Percentiles rank a stretch among this genome's conserved stretches.
These are phyloP conservation scores for Pyrus bretschneideri DNA, from an alignment of 306 rosid species.

Conservation along the genomic window DNA sequence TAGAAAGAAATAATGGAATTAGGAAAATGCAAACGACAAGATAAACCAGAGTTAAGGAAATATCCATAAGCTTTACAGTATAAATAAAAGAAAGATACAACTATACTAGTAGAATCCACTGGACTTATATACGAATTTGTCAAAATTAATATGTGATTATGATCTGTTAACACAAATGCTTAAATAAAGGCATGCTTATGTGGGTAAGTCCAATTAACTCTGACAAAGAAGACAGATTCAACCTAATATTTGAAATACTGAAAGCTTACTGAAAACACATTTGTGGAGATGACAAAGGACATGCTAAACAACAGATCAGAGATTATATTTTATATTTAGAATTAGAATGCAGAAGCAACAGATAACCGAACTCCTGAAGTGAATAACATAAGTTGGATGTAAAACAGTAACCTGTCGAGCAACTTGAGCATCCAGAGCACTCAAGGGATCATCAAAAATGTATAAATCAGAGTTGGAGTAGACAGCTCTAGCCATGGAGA, in stretches of 20 bases:
- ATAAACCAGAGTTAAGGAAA: background rate
- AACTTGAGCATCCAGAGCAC: slow-evolving; percentile 80
- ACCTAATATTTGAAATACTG: background rate
- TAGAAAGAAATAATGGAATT: background rate
- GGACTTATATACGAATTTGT: background rate
- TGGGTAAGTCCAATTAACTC: background rate
- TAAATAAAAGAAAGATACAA: background rate
- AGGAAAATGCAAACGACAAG: background rate
- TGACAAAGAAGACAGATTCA: background rate
- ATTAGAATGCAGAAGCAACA: background rate
- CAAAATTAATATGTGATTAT: background rate
- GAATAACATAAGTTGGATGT: slow-evolving; percentile 1
- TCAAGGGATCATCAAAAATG: slow-evolving; percentile 76
- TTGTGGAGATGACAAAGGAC: background rate
- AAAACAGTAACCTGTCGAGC: slow-evolving; percentile 54
- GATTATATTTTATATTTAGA: background rate
- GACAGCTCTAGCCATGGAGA: slow-evolving; percentile 78
- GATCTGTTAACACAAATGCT: background rate
- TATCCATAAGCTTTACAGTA: background rate
- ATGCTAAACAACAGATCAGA: background rate
- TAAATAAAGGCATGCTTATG: background rate
- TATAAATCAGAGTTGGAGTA: slow-evolving; percentile 68
- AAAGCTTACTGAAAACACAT: background rate
- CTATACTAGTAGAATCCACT: background rate
- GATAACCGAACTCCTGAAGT: background rate